Base-by-base conservation (phyloP, 352 stramenopile species). In the Saprolegnia parasitica region DNA sequence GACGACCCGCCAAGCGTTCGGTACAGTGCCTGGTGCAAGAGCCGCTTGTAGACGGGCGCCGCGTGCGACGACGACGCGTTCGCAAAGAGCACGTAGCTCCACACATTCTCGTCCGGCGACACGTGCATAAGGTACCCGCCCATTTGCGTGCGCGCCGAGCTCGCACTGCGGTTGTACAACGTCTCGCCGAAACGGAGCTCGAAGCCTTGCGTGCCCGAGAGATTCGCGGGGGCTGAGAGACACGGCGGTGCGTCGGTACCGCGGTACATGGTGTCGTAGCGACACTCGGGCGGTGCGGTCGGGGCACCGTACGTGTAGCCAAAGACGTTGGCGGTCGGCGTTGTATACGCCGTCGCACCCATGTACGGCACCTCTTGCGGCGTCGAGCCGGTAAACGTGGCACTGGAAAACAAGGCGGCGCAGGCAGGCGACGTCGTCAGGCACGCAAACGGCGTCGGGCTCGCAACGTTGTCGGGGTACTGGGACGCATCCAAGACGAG, bases 21-120 rank as follows among this genome's bases (percentile, higher is more conserved):
- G 57, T 90, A 77, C 21, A 93, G 76, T 29, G 83, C 77, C 24
- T 77, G 71, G 55, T 93, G 83, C 16, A 84, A 72, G 49, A 87
- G 76, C 11, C 79, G 74, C 57, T 93, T 93, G 57, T 80, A 89
- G 6, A 73, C 79, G 0, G 77, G 71, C 18, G 80, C 73, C 16
- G 74, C 74, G 42, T 93, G 81, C 0, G 50, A 72, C 0, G 76
- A 73, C 3, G 85, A 82, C 10, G 78, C 73, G 56, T 93, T 91
- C 20, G 81, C 79, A 42, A 90, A 68, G 5, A 88, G 21, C 57
- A 88, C 87, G 74, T 93, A 93, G 9, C 72, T 72, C 6, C 86
- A 63, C 0, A 87, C 26, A 65, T 49, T 49, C 3, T 15, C 42
- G 3, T 49, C 42, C 3, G 42, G 11, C 8, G 42, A 2, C 11